phyloP scores from a whole-genome alignment of 352 stramenopile species.

The Pythium insidiosum region DNA sequence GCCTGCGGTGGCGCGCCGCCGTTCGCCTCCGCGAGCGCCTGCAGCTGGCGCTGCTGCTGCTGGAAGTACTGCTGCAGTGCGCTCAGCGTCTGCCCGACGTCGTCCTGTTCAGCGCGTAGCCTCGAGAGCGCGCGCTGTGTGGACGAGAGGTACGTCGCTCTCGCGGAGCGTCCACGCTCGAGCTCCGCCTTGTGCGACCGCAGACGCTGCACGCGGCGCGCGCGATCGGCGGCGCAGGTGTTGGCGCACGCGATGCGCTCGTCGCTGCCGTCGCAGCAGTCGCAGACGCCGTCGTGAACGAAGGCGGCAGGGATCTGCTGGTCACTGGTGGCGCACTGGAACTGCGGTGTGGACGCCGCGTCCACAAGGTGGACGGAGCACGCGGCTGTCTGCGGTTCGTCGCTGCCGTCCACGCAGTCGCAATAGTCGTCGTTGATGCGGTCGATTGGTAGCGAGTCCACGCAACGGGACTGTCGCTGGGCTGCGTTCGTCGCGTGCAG shows the following conservation, averaged over 20 bases:
- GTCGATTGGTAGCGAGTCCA: constrained; percentile 18
- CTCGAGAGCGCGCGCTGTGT: too few relatives aligned
- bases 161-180: too few relatives aligned
- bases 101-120: constrained; percentile 13
- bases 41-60: constrained; percentile 18
- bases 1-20: constrained; percentile 15
- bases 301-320: constrained; percentile 40
- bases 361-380: constrained; percentile 30
- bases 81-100: constrained; percentile 1
- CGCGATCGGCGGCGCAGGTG: constrained; percentile 18
- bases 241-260: constrained; percentile 48
- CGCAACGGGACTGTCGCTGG: constrained; percentile 15
- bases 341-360: constrained; percentile 13
- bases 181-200: too few relatives aligned
- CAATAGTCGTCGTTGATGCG: constrained; percentile 91
- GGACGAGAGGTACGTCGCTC: too few relatives aligned
- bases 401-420: constrained; percentile 87
- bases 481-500: constrained; percentile 16
- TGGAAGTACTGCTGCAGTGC: constrained; percentile 22
- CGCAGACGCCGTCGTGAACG: constrained; percentile 92
- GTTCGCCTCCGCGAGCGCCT: constrained; percentile 8
- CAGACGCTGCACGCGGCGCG: neutral
- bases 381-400: constrained; percentile 84
- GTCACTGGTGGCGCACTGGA: constrained; percentile 25
- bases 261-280: constrained; percentile 97